Percentiles rank a stretch among this genome's conserved stretches.
Evolutionary conservation across 2,329 filamentous ascomycete species (phyloP).

Genomic region (Aureobasidium sp.): DNA sequence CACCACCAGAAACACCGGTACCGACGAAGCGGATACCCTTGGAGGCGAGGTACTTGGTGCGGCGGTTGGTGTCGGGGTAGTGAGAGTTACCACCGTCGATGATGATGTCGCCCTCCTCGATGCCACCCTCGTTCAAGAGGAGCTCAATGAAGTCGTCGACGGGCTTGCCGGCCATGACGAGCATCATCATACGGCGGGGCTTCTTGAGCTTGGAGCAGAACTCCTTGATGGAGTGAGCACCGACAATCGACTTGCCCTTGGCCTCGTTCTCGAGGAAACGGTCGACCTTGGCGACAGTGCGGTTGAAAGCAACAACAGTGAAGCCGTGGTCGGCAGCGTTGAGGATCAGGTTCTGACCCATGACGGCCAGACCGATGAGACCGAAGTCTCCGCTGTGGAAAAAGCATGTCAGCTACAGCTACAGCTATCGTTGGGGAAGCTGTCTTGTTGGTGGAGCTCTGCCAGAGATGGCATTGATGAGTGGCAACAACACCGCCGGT

Average conservation of each 20-base stretch:
- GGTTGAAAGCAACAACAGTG: conserved; percentile 97
- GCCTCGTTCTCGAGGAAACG: conserved; percentile 41
- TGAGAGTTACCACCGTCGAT: conserved; percentile 99
- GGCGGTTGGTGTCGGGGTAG: conserved; percentile 97
- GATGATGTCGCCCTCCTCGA: conserved; percentile 89
- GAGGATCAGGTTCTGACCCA: conserved; percentile 48
- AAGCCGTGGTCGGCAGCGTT: conserved; percentile 58
- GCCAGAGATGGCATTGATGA: not conserved
- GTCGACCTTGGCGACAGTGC: conserved; percentile 97
- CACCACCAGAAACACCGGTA: conserved; percentile 94
- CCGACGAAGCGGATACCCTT: conserved; percentile 97
- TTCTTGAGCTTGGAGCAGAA: conserved; percentile 96
- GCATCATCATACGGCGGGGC: conserved; percentile 93
- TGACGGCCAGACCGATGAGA: conserved; percentile 44
- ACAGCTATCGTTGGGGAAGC: not conserved
- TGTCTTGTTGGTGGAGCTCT: not conserved
- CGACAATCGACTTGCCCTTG: conserved; percentile 80
- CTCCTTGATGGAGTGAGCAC: conserved; percentile 87
- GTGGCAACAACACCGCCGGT: not conserved
- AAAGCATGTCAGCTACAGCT: conserved; percentile 9
- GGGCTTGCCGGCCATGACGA: conserved; percentile 96
- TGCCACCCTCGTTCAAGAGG: conserved; percentile 57
- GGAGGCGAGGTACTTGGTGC: conserved; percentile 71
- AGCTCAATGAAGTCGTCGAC: conserved; percentile 99
- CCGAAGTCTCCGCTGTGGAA: conserved; percentile 41